Evolutionary conservation across 2,329 filamentous ascomycete genomes (phyloP).

Genomic region (Xylaria sp.): DNA sequence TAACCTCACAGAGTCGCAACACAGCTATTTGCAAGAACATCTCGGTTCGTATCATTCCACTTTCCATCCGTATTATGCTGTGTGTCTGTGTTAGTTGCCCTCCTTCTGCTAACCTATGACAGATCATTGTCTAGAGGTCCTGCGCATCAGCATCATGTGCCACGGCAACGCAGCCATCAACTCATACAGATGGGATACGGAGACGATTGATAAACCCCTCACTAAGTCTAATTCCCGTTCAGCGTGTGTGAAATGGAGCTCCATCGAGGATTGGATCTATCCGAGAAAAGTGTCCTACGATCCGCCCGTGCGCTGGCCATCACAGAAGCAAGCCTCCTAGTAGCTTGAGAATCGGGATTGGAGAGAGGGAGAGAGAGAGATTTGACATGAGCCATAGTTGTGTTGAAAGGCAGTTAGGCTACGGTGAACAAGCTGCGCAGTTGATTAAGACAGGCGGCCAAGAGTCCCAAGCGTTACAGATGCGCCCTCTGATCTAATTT

Average conservation of each 20-base stretch:
- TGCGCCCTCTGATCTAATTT: not conserved
- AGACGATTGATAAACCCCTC: constrained; percentile 17
- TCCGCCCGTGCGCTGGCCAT: constrained; percentile 19
- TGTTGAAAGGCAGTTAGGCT: not conserved
- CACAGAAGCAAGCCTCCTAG: constrained; percentile 5
- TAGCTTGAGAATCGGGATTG: not conserved
- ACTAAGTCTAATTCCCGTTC: constrained; percentile 29
- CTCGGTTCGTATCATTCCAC: constrained; percentile 17
- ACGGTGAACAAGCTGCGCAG: not conserved
- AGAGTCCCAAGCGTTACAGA: not conserved
- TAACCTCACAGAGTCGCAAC: constrained; percentile 29
- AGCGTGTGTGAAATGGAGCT: constrained; percentile 32
- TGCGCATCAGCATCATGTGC: constrained; percentile 34
- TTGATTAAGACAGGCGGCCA: not conserved
- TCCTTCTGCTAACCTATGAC: not conserved
- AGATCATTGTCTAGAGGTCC: constrained; percentile 37
- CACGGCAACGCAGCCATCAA: constrained; percentile 30
- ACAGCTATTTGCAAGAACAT: constrained; percentile 28
- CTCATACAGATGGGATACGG: constrained; percentile 31
- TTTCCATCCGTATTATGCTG: not conserved
- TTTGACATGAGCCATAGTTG: not conserved
- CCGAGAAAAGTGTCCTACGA: constrained; percentile 20
- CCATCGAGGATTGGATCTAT: constrained; percentile 34
- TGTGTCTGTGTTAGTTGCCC: too few species aligned
- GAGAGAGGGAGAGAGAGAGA: not conserved